Percentiles rank a stretch among this genome's conserved stretches.
These are phyloP conservation scores for Apiospora rasikravindrae DNA, from an alignment of 2,329 filamentous ascomycete genomes.

Conservation along the genomic window DNA sequence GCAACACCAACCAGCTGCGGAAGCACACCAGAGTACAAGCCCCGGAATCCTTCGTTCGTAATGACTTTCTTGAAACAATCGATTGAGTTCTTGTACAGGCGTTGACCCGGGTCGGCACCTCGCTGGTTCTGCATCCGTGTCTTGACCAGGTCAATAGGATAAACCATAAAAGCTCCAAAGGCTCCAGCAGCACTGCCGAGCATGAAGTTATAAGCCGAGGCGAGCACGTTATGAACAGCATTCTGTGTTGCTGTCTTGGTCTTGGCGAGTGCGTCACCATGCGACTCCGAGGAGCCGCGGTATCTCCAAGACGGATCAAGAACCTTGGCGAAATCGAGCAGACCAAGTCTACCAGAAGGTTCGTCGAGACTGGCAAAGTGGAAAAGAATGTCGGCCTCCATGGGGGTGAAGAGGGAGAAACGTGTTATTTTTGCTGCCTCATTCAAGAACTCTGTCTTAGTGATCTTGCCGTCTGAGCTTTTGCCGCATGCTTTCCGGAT, in stretches of 20 bases:
- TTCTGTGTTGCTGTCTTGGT: conserved; percentile 60
- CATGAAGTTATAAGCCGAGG: conserved; percentile 87
- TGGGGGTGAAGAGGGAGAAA: conserved; percentile 95
- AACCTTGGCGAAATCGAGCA: conserved; percentile 91
- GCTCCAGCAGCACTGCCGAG: conserved; percentile 91
- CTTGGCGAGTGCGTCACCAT: conserved; percentile 43
- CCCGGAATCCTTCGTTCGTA: conserved; percentile 86
- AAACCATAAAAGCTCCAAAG: conserved; percentile 99
- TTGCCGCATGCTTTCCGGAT: conserved; percentile 84
- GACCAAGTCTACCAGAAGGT: conserved; percentile 80
- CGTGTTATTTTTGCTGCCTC: conserved; percentile 89
- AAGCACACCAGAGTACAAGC: conserved; percentile 91
- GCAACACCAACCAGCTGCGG: conserved; percentile 97
- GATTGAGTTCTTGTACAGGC: conserved; percentile 94
- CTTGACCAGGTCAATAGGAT: conserved; percentile 98
- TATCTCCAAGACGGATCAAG: conserved; percentile 91
- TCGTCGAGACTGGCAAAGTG: conserved; percentile 95
- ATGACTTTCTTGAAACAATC: conserved; percentile 95
- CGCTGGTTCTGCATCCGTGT: conserved; percentile 98
- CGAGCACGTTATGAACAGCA: conserved; percentile 68
- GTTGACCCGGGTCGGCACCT: conserved; percentile 78
- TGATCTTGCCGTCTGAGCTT: conserved; percentile 90
- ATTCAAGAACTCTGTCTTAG: conserved; percentile 90
- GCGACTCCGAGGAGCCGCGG: conserved; percentile 53
- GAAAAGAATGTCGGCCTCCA: conserved; percentile 98